phyloP scores from a whole-genome alignment of 75 land plant species.

The Cupressus sempervirens region DNA sequence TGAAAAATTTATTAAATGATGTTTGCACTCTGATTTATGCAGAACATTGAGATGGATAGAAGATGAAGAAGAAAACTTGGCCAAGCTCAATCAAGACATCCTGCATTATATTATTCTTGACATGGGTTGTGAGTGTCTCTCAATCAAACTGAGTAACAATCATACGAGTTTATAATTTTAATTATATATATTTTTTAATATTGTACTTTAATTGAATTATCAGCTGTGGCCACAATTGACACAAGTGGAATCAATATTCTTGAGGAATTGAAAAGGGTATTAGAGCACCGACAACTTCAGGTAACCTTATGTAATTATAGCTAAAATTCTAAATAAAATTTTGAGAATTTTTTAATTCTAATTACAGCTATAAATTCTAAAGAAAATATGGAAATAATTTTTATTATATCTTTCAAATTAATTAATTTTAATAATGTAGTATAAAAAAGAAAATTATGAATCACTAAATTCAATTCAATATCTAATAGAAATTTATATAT shows the following conservation, averaged over 20 bases:
- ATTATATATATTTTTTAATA: background rate
- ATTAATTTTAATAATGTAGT: no score
- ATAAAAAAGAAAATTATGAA: no score
- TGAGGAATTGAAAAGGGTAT: constrained; percentile 50
- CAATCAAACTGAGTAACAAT: no score
- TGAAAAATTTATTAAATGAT: background rate
- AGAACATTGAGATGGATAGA: constrained; percentile 7
- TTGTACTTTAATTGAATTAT: background rate
- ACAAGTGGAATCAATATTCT: constrained; percentile 64
- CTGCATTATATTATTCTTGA: background rate
- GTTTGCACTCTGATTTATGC: background rate
- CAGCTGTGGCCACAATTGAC: constrained; percentile 74
- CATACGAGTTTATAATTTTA: background rate
- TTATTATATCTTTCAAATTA: no score
- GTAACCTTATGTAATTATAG: no score
- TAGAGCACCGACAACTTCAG: constrained; percentile 51
- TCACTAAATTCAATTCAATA: no score
- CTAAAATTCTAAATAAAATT: no score
- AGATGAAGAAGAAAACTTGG: background rate
- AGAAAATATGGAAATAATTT: no score
- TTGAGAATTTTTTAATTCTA: no score
- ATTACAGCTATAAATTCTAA: no score
- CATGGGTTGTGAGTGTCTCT: constrained; percentile 7
- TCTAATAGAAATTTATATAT: no score
- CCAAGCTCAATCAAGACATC: background rate